Conservation (phyloP, 2,329 filamentous ascomycete genomes). For the Bipolaris zeicola region DNA sequence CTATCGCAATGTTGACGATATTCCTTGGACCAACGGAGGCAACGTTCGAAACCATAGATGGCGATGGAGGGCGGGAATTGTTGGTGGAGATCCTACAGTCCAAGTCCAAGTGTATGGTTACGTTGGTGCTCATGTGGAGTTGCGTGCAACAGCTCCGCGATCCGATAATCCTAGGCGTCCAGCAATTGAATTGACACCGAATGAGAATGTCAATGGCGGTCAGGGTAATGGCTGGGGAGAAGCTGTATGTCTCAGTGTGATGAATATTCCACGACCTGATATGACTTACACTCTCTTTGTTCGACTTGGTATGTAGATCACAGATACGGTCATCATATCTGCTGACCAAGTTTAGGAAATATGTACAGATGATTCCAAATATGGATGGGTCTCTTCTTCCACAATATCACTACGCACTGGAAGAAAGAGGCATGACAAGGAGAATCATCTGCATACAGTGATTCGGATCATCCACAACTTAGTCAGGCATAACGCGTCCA, state of each 20-base stretch:
- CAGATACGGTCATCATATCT: background rate
- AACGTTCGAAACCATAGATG: background rate
- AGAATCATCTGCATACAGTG: background rate
- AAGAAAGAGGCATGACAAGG: background rate
- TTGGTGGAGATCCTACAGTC: background rate
- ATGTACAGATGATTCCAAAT: background rate
- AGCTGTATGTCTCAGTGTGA: background rate
- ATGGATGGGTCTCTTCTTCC: background rate
- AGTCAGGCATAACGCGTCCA: background rate
- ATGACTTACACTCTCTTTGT: background rate
- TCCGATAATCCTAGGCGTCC: background rate
- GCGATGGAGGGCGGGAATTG: background rate
- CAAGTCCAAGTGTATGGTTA: background rate
- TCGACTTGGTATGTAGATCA: background rate
- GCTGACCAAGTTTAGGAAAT: background rate
- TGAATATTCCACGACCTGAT: background rate
- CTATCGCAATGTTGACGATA: background rate
- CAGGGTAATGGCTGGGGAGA: background rate
- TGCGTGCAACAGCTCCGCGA: background rate
- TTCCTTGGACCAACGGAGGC: background rate
- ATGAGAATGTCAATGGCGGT: background rate
- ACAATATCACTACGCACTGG: background rate
- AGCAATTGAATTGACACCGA: background rate
- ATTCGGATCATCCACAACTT: background rate
- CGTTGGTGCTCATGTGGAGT: too few species aligned